Conservation (phyloP, 805 yeast genomes). For the Tetrapisispora nanseiensis region DNA sequence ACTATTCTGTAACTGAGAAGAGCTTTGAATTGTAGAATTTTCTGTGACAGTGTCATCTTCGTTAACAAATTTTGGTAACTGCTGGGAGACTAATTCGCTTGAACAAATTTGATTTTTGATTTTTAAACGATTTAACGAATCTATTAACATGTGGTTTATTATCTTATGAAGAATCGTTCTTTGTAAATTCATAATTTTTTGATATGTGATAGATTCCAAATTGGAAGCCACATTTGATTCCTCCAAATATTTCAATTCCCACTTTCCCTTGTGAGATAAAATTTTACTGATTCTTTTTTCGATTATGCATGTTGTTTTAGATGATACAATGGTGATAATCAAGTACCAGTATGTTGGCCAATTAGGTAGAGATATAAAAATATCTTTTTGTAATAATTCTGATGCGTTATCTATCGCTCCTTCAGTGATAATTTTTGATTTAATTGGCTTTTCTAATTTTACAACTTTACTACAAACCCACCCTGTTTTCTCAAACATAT, state of each 20-base stretch:
- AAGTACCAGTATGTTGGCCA: conserved; percentile 32
- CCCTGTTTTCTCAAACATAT: conserved; percentile 30
- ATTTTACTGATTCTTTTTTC: conserved; percentile 29
- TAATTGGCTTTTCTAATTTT: conserved; percentile 16
- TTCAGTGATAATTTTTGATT: conserved; percentile 11
- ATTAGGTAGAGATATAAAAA: conserved; percentile 25
- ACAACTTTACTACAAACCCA: conserved; percentile 27
- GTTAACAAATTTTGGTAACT: conserved; percentile 19
- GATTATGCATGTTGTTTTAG: conserved; percentile 25
- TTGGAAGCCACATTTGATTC: conserved; percentile 17
- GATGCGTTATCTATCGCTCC: neutral
- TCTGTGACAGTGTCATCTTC: neutral
- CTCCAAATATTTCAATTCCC: conserved; percentile 27
- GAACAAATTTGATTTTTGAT: conserved; percentile 23
- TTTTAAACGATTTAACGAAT: conserved; percentile 27
- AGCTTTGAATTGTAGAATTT: neutral
- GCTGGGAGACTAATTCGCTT: conserved; percentile 6
- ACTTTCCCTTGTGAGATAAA: conserved; percentile 22
- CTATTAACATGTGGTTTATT: conserved; percentile 29
- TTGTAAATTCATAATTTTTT: conserved; percentile 24
- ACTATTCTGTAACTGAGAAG: neutral
- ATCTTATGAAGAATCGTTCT: conserved; percentile 26
- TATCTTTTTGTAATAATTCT: conserved; percentile 19
- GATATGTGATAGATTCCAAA: conserved; percentile 28
- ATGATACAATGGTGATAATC: conserved; percentile 26